phyloP scores from a whole-genome alignment of 352 stramenopile genomes.

The Achlya hypogyna region DNA sequence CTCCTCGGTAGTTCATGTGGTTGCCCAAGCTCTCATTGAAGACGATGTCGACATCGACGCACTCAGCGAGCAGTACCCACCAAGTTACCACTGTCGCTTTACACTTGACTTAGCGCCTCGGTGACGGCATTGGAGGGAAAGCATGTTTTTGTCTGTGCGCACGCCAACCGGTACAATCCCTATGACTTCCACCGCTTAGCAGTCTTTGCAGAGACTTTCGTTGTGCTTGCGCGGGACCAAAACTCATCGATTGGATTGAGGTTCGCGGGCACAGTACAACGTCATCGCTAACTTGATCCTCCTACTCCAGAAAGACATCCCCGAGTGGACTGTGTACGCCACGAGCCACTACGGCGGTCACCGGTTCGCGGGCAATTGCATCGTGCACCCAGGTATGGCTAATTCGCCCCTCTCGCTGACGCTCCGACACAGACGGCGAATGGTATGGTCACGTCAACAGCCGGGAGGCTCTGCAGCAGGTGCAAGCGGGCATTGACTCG shows the following conservation, averaged over 20 bases:
- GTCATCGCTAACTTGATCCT: slow-evolving; percentile 13
- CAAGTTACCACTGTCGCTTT: neutral
- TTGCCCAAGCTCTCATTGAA: slow-evolving; percentile 21
- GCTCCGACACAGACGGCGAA: slow-evolving; percentile 28
- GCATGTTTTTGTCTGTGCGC: slow-evolving; percentile 64
- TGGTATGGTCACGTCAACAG: slow-evolving; percentile 70
- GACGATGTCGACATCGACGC: slow-evolving; percentile 26
- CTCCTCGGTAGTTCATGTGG: neutral
- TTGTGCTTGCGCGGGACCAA: slow-evolving; percentile 59
- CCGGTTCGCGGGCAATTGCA: slow-evolving; percentile 58
- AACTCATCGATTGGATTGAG: slow-evolving; percentile 55
- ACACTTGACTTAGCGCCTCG: slow-evolving; percentile 21
- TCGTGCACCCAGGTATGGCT: slow-evolving; percentile 45
- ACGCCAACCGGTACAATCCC: slow-evolving; percentile 32
- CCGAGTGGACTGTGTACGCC: slow-evolving; percentile 31
- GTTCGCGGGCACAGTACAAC: no score
- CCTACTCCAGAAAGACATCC: neutral
- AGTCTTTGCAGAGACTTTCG: slow-evolving; percentile 42
- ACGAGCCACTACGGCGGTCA: slow-evolving; percentile 69
- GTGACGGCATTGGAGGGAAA: slow-evolving; percentile 21
- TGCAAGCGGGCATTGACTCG: slow-evolving; percentile 33
- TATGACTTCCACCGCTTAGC: slow-evolving; percentile 11
- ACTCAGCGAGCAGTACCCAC: slow-evolving; percentile 26
- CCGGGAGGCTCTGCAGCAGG: slow-evolving; percentile 33
- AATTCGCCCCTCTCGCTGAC: neutral